Conservation (phyloP, 257 asterid genomes). For the Solanum chiquidenum region DNA sequence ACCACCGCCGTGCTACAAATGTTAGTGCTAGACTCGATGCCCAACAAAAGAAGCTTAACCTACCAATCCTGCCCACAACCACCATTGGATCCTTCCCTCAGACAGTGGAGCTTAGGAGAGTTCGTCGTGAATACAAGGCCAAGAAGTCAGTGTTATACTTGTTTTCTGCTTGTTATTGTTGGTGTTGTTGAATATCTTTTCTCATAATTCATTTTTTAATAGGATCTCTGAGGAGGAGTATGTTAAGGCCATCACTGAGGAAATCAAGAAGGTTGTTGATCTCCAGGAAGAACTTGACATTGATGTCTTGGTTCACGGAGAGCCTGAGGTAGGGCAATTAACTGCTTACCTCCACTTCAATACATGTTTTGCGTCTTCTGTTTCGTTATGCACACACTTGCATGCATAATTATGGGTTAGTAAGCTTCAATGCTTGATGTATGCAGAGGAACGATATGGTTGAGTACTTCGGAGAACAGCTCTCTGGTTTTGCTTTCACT, state of each 20-base stretch:
- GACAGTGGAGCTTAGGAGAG: slow-evolving; percentile 85
- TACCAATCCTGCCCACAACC: slow-evolving; percentile 94
- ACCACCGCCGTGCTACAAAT: slow-evolving; percentile 91
- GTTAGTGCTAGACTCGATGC: slow-evolving; percentile 93
- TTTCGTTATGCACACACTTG: neutral
- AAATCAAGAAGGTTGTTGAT: slow-evolving; percentile 86
- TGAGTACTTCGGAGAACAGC: slow-evolving; percentile 98
- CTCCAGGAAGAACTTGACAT: slow-evolving; percentile 98
- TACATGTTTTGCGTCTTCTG: neutral
- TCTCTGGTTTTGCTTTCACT: slow-evolving; percentile 93
- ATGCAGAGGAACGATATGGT: slow-evolving; percentile 96
- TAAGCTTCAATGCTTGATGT: slow-evolving; percentile 2
- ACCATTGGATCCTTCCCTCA: slow-evolving; percentile 98
- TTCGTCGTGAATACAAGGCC: slow-evolving; percentile 97
- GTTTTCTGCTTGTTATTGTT: neutral
- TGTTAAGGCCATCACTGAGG: slow-evolving; percentile 67
- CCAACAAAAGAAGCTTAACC: slow-evolving; percentile 95
- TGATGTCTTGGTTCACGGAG: slow-evolving; percentile 98
- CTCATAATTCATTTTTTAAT: slow-evolving; percentile 9
- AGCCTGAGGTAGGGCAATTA: slow-evolving; percentile 74
- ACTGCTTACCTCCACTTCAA: neutral
- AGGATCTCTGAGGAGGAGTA: slow-evolving; percentile 94
- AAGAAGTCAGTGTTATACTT: slow-evolving; percentile 50
- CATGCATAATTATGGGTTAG: neutral
- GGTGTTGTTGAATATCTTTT: neutral